These are phyloP conservation scores for Penicillium dipodomyicola DNA, from an alignment of 495 filamentous ascomycete species.

Conservation along the genomic window DNA sequence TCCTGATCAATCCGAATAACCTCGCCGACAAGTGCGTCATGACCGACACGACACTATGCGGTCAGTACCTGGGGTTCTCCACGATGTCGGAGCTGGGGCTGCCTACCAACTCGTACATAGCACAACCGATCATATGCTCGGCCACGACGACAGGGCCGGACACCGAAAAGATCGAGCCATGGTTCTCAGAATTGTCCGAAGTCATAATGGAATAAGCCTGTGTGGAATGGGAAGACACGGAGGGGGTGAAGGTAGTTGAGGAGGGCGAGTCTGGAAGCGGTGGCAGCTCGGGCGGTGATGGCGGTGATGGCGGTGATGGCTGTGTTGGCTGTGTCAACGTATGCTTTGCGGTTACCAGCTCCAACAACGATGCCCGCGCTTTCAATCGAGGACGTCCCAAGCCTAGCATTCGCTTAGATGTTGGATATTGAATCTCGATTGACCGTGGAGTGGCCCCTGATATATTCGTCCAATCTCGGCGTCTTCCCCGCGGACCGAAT, in stretches of 20 bases:
- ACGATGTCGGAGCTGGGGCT: slow-evolving; percentile 15
- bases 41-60: slow-evolving; percentile 76
- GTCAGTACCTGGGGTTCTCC: slow-evolving; percentile 8
- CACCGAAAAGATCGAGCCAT: slow-evolving; percentile 55
- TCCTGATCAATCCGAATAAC: slow-evolving; percentile 97
- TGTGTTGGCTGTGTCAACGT: slow-evolving; percentile 18
- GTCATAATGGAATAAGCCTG: slow-evolving; percentile 56
- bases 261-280: slow-evolving; percentile 54
- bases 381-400: slow-evolving; percentile 59
- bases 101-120: slow-evolving; percentile 97
- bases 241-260: slow-evolving; percentile 39
- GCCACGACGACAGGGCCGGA: slow-evolving; percentile 90
- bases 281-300: slow-evolving; percentile 47
- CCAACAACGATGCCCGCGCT: slow-evolving; percentile 70
- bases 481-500: slow-evolving; percentile 10
- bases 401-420: slow-evolving; percentile 52
- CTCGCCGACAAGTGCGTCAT: slow-evolving; percentile 87
- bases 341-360: slow-evolving; percentile 55
- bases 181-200: slow-evolving; percentile 51
- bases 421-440: slow-evolving; percentile 3
- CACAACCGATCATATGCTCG: slow-evolving; percentile 97
- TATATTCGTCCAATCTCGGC: slow-evolving; percentile 10
- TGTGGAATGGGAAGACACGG: slow-evolving; percentile 37
- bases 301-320: slow-evolving; percentile 28
- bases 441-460: slow-evolving; percentile 13